phyloP scores from a whole-genome alignment of 148 eudicot genomes.

The Polygonum aviculare region DNA sequence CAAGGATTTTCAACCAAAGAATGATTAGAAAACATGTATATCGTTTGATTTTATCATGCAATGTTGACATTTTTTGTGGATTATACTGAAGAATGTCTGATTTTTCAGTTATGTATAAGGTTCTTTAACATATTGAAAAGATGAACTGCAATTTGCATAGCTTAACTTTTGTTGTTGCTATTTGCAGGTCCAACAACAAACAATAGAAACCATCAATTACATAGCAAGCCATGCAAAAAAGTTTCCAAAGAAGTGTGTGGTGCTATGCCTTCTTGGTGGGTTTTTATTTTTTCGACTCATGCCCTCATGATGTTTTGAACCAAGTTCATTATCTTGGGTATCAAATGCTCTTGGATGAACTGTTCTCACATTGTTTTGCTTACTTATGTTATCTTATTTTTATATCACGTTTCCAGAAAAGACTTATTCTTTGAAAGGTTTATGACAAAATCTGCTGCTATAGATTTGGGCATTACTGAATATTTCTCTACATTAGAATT shows the following conservation, averaged over 20 bases:
- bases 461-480: not conserved
- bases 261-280: conserved; percentile 84
- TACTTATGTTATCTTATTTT: not conserved
- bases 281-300: not conserved
- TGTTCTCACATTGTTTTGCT: not conserved
- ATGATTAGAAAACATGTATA: not conserved
- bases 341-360: not conserved
- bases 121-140: not conserved
- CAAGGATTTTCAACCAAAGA: not conserved
- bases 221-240: conserved; percentile 77
- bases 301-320: not conserved
- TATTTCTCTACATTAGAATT: not conserved
- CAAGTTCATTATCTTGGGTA: not conserved
- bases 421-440: not conserved
- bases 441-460: not conserved
- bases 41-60: not conserved
- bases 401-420: not conserved
- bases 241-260: conserved; percentile 95
- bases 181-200: conserved; percentile 95
- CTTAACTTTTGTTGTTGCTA: not conserved
- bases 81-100: not conserved
- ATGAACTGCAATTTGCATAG: not conserved
- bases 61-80: not conserved
- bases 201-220: conserved; percentile 67
- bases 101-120: not conserved